A percentile compares a stretch with the other conserved stretches of the same genome.
Evolutionary conservation across 371 early-diverging fungal genomes (phyloP).

Genomic region (Mucor racemosus): DNA sequence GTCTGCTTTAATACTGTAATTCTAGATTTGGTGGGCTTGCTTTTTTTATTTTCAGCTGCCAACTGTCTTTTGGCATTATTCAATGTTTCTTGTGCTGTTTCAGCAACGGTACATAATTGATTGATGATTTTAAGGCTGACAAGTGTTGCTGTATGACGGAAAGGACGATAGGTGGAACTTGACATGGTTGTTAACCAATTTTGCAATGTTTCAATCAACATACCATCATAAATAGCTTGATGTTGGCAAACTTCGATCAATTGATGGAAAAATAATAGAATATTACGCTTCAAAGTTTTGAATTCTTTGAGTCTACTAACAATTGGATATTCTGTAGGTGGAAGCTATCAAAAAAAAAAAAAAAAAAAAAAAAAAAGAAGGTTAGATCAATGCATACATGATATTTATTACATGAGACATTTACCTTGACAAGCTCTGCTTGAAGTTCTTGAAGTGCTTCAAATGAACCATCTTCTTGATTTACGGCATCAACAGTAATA

Average conservation of each 20-base stretch:
- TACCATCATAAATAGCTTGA: slow-evolving; percentile 63
- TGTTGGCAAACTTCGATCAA: slow-evolving; percentile 67
- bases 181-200: slow-evolving; percentile 64
- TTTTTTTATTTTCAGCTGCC: slow-evolving; percentile 35
- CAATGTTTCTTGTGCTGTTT: slow-evolving; percentile 60
- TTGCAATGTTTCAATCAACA: slow-evolving; percentile 58
- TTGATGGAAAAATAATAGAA: slow-evolving; percentile 63
- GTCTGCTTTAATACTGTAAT: slow-evolving; percentile 28
- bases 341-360: slow-evolving; percentile 42
- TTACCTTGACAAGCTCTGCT: slow-evolving; percentile 47
- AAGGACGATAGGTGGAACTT: slow-evolving; percentile 82
- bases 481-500: slow-evolving; percentile 40
- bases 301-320: slow-evolving; percentile 63
- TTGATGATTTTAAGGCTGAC: slow-evolving; percentile 64
- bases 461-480: slow-evolving; percentile 44
- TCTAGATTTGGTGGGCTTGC: slow-evolving; percentile 21
- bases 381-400: too few species aligned
- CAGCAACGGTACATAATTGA: slow-evolving; percentile 67
- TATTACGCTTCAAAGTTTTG: slow-evolving; percentile 60
- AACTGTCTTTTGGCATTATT: slow-evolving; percentile 70
- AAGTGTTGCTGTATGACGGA: slow-evolving; percentile 87
- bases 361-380: too few species aligned
- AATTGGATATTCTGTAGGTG: slow-evolving; percentile 68
- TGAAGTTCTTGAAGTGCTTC: slow-evolving; percentile 51
- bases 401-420: neutral